Evolutionary conservation across 257 asterid genomes (phyloP).

Genomic region (Solanum pinnatisectum): DNA sequence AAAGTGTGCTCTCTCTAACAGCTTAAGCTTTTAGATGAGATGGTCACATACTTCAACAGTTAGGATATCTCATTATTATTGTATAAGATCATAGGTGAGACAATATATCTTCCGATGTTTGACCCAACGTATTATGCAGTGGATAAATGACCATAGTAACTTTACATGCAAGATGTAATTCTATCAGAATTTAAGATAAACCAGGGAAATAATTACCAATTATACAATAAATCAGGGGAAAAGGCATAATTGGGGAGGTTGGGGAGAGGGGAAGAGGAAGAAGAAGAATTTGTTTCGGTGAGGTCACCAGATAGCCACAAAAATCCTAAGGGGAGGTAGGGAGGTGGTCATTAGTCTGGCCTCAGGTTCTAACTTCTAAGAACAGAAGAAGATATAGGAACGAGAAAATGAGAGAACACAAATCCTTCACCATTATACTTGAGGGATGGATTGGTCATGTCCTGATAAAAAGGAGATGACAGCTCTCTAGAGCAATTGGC

Average conservation of each 20-base stretch:
- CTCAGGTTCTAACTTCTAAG: background rate
- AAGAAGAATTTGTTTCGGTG: background rate
- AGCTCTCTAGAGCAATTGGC: background rate
- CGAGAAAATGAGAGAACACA: background rate
- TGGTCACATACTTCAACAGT: too few species aligned
- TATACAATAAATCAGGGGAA: background rate
- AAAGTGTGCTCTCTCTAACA: too few species aligned
- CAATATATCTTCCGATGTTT: background rate
- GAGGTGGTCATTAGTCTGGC: background rate
- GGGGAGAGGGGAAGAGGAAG: background rate
- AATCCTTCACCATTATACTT: background rate
- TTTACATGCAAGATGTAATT: background rate
- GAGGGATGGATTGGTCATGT: background rate
- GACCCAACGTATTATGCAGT: background rate
- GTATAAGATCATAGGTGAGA: background rate
- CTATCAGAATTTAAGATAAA: background rate
- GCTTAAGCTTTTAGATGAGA: too few species aligned
- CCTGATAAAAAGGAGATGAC: background rate
- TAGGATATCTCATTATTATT: background rate
- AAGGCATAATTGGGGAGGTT: background rate
- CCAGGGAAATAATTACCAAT: background rate
- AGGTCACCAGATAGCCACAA: background rate
- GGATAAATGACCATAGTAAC: background rate
- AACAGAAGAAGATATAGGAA: background rate
- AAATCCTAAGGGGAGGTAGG: background rate